phyloP scores from a whole-genome alignment of 2,329 filamentous ascomycete species.

The Fusarium anthophilum region DNA sequence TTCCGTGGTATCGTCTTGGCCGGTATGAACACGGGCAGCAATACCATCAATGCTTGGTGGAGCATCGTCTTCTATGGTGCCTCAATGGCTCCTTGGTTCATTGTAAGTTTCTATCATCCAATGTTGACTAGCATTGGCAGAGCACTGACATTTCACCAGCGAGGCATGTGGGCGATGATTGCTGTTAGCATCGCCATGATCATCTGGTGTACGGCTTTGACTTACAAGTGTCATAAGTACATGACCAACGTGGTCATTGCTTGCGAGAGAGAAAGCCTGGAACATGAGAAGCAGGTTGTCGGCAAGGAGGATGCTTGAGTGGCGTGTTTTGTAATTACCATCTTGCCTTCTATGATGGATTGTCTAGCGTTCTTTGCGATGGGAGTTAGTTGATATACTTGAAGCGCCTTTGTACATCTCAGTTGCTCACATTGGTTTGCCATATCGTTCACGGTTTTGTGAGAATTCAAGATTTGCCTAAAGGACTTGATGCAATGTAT shows the following conservation, averaged over 20 bases:
- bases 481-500: neutral
- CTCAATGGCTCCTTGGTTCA: constrained; percentile 72
- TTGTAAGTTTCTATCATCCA: constrained; percentile 51
- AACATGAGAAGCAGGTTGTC: constrained; percentile 9
- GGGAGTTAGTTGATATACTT: neutral
- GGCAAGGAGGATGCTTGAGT: constrained; percentile 1
- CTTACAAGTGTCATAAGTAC: constrained; percentile 47
- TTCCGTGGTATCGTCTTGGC: constrained; percentile 74
- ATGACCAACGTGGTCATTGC: neutral
- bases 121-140: rapidly evolving
- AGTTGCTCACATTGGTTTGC: neutral
- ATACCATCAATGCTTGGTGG: constrained; percentile 79
- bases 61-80: constrained; percentile 76
- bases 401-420: neutral
- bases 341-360: neutral
- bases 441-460: neutral
- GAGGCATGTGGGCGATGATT: constrained; percentile 81
- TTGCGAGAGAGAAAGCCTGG: constrained; percentile 5
- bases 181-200: constrained; percentile 67
- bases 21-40: constrained; percentile 75
- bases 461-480: neutral
- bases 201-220: constrained; percentile 66
- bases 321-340: neutral
- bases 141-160: constrained; percentile 45
- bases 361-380: neutral